Evolutionary conservation across 192 early-diverging fungal genomes (phyloP), one percentile per base, ranked within the genome.

Genomic region (Geosiphon pyriformis): DNA sequence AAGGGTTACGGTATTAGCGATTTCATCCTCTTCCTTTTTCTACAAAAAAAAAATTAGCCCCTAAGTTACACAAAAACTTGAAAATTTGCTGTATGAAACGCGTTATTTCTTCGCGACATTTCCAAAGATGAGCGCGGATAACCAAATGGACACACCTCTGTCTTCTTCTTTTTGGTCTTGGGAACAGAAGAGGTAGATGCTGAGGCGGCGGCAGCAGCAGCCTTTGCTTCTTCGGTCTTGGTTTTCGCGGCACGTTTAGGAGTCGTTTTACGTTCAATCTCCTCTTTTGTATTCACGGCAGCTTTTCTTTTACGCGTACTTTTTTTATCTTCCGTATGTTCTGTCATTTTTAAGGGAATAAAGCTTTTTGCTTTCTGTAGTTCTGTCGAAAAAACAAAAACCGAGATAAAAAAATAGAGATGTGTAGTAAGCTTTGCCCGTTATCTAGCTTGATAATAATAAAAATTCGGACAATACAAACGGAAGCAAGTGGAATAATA

Each of bases 171-270:
- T 58, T 67, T 67, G 17, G 53, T 29, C 18, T 47, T 67, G 48
- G 53, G 6, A 15, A 54, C 26, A 34, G 65, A 18, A 48, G 54
- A 1, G 11, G 20, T 17, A 3, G 49, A 17, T 23, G 65, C 23
- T 26, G 51, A 12, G 11, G 65, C 4, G n/a, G 65, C 54, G 35
- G 65, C 4, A 30, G 65, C 54, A 46, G 32, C 65, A 29, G 65
- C 65, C 48, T 57, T 67, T 2, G 65, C 65, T 57, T 42, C 42
- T 67, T 67, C 65, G 12, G 55, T 50, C 31, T 67, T 67, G 49
- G 65, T 67, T 57, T 67, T 67, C 35, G 65, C 65, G n/a, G 65
- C 65, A 42, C 65, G 52, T 67, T 30, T 56, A 22, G 65, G 65
- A 30, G 52, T 55, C 15, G 35, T 67, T 47, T 67, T 67, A 31